These are phyloP conservation scores for Myriosclerotinia scirpicola DNA, from an alignment of 2,329 filamentous ascomycete genomes.

Conservation along the genomic window DNA sequence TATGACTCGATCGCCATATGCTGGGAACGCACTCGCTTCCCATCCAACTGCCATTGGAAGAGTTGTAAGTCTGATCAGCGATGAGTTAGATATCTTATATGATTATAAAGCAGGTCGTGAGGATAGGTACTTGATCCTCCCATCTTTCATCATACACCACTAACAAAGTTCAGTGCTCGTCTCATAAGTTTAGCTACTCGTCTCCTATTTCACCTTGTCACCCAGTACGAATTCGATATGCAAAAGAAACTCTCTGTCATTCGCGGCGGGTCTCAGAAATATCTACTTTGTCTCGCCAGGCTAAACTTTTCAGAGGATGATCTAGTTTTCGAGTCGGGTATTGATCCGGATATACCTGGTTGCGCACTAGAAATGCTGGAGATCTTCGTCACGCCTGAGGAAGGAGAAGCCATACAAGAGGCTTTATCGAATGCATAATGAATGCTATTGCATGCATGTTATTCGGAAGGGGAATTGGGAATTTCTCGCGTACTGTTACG, in stretches of 20 bases:
- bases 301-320: conserved; percentile 84
- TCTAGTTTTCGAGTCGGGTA: conserved; percentile 70
- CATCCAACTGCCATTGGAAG: conserved; percentile 72
- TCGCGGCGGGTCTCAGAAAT: conserved; percentile 75
- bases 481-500: neutral
- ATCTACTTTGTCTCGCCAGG: conserved; percentile 75
- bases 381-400: conserved; percentile 75
- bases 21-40: conserved; percentile 62
- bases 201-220: conserved; percentile 61
- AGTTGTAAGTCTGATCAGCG: conserved; percentile 72
- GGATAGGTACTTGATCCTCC: conserved; percentile 42
- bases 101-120: conserved; percentile 43
- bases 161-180: conserved; percentile 38
- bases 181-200: conserved; percentile 60
- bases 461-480: neutral
- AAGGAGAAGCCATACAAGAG: conserved; percentile 56
- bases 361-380: conserved; percentile 82
- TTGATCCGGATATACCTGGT: conserved; percentile 76
- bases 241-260: conserved; percentile 68
- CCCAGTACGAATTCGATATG: conserved; percentile 66
- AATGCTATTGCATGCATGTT: neutral
- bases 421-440: conserved; percentile 33
- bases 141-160: conserved; percentile 3
- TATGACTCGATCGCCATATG: conserved; percentile 63
- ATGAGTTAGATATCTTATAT: conserved; percentile 65